phyloP scores from a whole-genome alignment of 768 basidiomycete species.

The Rhodotorula sphaerocarpa region DNA sequence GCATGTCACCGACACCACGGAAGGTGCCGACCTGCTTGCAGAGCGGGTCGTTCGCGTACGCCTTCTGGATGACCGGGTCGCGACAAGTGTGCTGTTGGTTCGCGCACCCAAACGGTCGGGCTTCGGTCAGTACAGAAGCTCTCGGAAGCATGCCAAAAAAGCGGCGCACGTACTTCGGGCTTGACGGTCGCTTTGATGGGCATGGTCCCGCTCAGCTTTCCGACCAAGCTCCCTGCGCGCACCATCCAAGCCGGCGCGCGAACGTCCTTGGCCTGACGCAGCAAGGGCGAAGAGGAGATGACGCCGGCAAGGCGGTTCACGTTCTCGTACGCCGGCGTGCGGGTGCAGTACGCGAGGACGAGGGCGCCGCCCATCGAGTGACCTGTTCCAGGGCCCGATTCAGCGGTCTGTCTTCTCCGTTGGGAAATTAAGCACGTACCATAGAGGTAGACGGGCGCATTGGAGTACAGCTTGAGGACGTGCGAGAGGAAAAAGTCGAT shows the following conservation, averaged over 20 bases:
- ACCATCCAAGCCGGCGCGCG: conserved; percentile 8
- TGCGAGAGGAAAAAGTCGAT: conserved; percentile 32
- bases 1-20: conserved; percentile 32
- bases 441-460: conserved; percentile 29
- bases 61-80: conserved; percentile 17
- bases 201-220: conserved; percentile 8
- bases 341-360: conserved; percentile 23
- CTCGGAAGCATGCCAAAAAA: too few relatives aligned
- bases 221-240: conserved; percentile 17
- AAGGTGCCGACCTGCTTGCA: conserved; percentile 32
- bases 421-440: conserved; percentile 2
- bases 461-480: not conserved
- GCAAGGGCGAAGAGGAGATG: conserved; percentile 18
- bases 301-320: conserved; percentile 17
- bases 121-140: too few relatives aligned
- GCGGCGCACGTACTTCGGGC: conserved; percentile 22
- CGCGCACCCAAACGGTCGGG: too few relatives aligned
- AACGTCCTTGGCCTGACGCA: conserved; percentile 20
- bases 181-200: conserved; percentile 21
- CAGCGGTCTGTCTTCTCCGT: not conserved
- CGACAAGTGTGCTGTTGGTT: conserved; percentile 29
- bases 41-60: conserved; percentile 35
- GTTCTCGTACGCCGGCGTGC: not conserved
- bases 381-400: not conserved
- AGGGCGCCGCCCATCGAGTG: conserved; percentile 36